A percentile compares a stretch with the other conserved stretches of the same genome.
phyloP scores from a whole-genome alignment of 2,329 filamentous ascomycete species.

The Aureobasidium sp. region DNA sequence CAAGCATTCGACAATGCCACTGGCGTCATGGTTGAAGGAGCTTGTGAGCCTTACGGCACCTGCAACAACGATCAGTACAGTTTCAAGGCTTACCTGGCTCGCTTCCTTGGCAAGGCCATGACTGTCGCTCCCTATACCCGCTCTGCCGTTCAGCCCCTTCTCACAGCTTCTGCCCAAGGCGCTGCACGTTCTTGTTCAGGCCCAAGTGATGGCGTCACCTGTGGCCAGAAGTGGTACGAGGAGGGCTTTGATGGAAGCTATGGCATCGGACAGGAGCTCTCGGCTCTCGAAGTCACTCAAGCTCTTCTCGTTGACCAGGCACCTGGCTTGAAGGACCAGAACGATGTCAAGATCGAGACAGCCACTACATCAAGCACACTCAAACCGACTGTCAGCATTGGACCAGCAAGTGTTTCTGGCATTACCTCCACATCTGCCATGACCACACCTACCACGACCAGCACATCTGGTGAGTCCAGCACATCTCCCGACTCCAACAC shows the following conservation, averaged over 20 bases:
- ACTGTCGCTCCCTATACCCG: conserved; percentile 35
- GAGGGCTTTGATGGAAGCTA: conserved; percentile 30
- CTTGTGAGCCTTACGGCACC: conserved; percentile 47
- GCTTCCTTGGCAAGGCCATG: conserved; percentile 48
- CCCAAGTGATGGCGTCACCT: conserved; percentile 29
- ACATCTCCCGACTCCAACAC: not conserved
- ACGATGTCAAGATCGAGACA: conserved; percentile 1
- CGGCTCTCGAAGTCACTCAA: conserved; percentile 37
- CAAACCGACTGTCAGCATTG: not conserved
- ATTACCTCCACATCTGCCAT: not conserved
- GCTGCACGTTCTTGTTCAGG: conserved; percentile 37
- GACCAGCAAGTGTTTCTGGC: not conserved
- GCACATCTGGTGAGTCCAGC: not conserved
- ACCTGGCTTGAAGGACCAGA: not conserved
- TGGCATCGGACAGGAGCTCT: conserved; percentile 37
- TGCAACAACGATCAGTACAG: conserved; percentile 65
- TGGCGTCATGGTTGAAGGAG: conserved; percentile 55
- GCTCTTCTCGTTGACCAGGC: conserved; percentile 25
- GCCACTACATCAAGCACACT: not conserved
- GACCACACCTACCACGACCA: not conserved
- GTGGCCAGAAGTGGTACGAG: conserved; percentile 39
- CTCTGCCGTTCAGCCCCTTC: conserved; percentile 28
- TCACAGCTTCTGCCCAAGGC: conserved; percentile 33
- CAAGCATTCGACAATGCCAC: conserved; percentile 39
- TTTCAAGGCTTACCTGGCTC: conserved; percentile 67